Evolutionary conservation across 2,329 filamentous ascomycete genomes (phyloP).

Genomic region (Fusarium citri): DNA sequence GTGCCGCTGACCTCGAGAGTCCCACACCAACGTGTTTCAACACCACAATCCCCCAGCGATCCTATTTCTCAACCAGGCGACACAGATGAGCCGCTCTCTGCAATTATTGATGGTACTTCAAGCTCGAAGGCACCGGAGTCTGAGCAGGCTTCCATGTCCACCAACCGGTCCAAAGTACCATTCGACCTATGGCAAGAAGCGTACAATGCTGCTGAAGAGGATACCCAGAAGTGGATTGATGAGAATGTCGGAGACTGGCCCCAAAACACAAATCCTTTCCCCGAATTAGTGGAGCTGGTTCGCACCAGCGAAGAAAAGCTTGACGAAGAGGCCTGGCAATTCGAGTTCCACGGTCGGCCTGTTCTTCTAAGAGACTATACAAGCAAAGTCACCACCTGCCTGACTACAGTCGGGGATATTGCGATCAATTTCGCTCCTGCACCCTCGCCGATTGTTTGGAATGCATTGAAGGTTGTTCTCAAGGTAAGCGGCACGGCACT

Average conservation of each 20-base stretch:
- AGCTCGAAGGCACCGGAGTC: too few relatives aligned
- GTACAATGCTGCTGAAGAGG: background rate
- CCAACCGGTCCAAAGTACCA: too few relatives aligned
- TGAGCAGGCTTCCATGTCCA: too few relatives aligned
- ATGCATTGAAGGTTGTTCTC: background rate
- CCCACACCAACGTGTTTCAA: too few relatives aligned
- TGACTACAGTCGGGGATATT: background rate
- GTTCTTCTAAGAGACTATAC: background rate
- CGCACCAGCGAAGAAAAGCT: background rate
- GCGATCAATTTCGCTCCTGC: background rate
- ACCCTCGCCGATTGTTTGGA: background rate
- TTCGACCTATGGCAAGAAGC: background rate
- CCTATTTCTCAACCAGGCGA: too few relatives aligned
- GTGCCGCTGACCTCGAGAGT: too few relatives aligned
- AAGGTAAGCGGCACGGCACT: too few relatives aligned
- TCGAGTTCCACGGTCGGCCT: fast-evolving
- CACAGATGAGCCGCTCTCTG: too few relatives aligned
- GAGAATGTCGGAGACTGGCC: background rate
- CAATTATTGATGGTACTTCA: too few relatives aligned
- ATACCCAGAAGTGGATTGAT: background rate
- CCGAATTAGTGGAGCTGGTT: background rate
- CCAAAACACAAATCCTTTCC: background rate
- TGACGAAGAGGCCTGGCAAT: background rate
- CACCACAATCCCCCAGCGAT: too few relatives aligned
- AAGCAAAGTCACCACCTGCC: background rate